Evolutionary conservation across 345 rosid genomes (phyloP).

Genomic region (Eutrema yunnanense): DNA sequence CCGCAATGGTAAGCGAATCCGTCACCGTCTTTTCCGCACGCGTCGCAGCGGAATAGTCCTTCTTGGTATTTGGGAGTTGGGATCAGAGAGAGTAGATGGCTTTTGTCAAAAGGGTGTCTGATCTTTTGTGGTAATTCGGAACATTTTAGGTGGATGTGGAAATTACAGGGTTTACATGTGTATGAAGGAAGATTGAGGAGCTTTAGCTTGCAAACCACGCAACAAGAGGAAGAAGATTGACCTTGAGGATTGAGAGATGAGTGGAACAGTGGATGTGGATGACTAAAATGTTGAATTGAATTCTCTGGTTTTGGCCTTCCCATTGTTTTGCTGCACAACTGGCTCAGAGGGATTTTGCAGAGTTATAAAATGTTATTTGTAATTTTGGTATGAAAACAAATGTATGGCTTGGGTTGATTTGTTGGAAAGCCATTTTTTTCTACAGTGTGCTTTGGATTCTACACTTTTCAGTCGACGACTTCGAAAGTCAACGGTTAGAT

Average conservation of each 20-base stretch:
- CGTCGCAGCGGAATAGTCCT: conserved; percentile 33
- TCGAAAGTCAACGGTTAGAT: conserved; percentile 3
- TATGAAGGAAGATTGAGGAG: conserved; percentile 29
- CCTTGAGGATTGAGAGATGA: conserved; percentile 25
- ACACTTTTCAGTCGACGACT: background rate
- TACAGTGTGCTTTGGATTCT: background rate
- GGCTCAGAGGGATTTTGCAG: background rate
- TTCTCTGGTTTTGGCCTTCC: conserved; percentile 30
- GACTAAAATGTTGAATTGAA: conserved; percentile 41
- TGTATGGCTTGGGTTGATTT: background rate
- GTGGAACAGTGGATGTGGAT: conserved; percentile 37
- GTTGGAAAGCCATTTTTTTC: background rate
- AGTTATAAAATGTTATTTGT: conserved; percentile 1
- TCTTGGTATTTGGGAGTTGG: conserved; percentile 28
- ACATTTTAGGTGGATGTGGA: conserved; percentile 38
- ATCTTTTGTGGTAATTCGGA: conserved; percentile 35
- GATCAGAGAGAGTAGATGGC: conserved; percentile 34
- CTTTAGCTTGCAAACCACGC: conserved; percentile 36
- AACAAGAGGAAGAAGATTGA: background rate
- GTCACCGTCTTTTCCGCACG: conserved; percentile 33
- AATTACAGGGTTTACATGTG: conserved; percentile 31
- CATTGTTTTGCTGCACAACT: background rate
- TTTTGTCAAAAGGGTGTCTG: conserved; percentile 38
- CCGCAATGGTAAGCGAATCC: conserved; percentile 46
- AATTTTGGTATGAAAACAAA: background rate